A percentile compares a stretch with the other conserved stretches of the same genome.
Conservation (phyloP, 139 green algal genomes). For the Mesotaenium endlicherianum region DNA sequence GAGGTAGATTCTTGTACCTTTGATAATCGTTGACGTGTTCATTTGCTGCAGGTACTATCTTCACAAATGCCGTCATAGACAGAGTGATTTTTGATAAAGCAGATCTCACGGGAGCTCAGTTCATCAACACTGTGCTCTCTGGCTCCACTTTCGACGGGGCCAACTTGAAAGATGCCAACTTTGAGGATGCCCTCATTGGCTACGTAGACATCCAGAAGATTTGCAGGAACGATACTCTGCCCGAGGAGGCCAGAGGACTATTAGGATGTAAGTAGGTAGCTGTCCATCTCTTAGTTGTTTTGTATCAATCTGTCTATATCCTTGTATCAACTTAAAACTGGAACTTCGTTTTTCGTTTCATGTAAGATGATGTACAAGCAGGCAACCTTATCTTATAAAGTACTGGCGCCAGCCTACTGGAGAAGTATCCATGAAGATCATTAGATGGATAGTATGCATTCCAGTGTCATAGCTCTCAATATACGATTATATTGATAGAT, state of each 20-base stretch:
- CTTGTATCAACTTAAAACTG: neutral
- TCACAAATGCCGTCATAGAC: constrained; percentile 92
- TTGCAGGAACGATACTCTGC: constrained; percentile 24
- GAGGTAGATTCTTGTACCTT: neutral
- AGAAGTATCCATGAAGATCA: too few relatives aligned
- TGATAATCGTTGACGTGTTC: too few relatives aligned
- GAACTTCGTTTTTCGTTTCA: neutral
- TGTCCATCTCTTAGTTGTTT: neutral
- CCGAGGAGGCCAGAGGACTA: constrained; percentile 12
- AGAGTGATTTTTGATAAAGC: constrained; percentile 77
- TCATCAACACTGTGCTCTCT: constrained; percentile 69
- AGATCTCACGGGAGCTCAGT: constrained; percentile 67
- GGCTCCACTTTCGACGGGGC: constrained; percentile 72
- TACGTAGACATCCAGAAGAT: constrained; percentile 42
- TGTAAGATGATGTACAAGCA: neutral
- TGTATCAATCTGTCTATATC: neutral
- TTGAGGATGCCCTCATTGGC: constrained; percentile 91
- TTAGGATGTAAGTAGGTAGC: constrained; percentile 23
- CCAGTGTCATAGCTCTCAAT: too few relatives aligned
- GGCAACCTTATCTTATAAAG: too few relatives aligned
- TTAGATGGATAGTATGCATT: too few relatives aligned
- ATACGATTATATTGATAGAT: too few relatives aligned
- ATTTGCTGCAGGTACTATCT: constrained; percentile 65
- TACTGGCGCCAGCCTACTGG: too few relatives aligned
- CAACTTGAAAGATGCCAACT: constrained; percentile 75